phyloP scores from a whole-genome alignment of 1,284 basidiomycete species.

The Cutaneotrichosporon mucoides region DNA sequence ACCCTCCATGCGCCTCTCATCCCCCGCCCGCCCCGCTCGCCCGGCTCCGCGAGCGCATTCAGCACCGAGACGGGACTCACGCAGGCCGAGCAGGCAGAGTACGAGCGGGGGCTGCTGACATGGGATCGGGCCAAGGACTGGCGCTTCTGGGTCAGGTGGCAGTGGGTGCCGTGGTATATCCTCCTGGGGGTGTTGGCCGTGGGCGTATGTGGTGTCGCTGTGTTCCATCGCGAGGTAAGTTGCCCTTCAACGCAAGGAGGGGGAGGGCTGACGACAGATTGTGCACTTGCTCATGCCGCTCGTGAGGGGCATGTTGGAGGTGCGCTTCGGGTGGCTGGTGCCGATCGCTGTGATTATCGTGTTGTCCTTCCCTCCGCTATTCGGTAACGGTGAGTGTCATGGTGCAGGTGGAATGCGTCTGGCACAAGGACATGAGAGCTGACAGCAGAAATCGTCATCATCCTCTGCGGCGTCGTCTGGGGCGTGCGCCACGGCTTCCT shows the following conservation, averaged over 20 bases:
- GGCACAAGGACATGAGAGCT: too few relatives aligned
- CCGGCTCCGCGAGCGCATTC: neutral
- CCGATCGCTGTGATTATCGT: constrained; percentile 45
- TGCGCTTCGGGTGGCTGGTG: constrained; percentile 37
- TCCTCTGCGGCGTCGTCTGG: constrained; percentile 46
- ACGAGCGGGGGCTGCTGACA: constrained; percentile 31
- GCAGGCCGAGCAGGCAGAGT: constrained; percentile 27
- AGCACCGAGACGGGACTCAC: constrained; percentile 15
- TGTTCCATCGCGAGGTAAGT: constrained; percentile 34
- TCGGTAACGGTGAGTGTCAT: constrained; percentile 42
- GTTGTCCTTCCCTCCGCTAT: constrained; percentile 49
- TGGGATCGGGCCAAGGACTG: constrained; percentile 25
- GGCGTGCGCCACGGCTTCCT: constrained; percentile 44
- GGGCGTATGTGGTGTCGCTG: constrained; percentile 24
- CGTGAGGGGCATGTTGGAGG: constrained; percentile 16
- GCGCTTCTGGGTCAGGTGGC: constrained; percentile 32
- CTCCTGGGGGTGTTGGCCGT: constrained; percentile 19
- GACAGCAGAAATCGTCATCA: constrained; percentile 32
- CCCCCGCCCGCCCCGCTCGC: neutral
- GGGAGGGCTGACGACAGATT: constrained; percentile 19
- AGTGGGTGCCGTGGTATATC: constrained; percentile 30
- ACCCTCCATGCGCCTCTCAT: neutral
- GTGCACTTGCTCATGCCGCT: constrained; percentile 30
- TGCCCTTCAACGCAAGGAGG: neutral
- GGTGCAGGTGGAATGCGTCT: too few relatives aligned